phyloP scores from a whole-genome alignment of 805 yeast genomes.

The Starmerella sp. region DNA sequence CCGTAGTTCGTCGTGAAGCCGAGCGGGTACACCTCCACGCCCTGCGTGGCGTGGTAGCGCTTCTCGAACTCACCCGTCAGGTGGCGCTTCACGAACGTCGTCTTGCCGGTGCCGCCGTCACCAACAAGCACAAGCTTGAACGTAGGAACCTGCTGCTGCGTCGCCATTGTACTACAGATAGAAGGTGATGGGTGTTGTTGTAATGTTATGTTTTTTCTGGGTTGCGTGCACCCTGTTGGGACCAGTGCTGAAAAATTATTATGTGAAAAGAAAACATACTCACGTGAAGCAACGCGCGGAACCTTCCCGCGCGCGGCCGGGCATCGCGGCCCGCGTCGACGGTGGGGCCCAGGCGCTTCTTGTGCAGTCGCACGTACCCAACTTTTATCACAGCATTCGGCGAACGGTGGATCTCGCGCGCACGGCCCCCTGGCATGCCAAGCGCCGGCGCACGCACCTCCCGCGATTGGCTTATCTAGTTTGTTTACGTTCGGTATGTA shows the following conservation, averaged over 20 bases:
- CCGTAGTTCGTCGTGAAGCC: conserved; percentile 97
- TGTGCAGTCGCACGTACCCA: too few relatives aligned
- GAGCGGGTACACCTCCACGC: conserved; percentile 98
- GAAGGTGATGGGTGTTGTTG: conserved; percentile 1
- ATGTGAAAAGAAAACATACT: background rate
- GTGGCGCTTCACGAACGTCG: conserved; percentile 99
- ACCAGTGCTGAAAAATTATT: conserved; percentile 1
- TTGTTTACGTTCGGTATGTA: background rate
- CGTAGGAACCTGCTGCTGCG: conserved; percentile 60
- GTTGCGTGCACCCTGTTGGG: conserved; percentile 1
- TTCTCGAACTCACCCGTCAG: conserved; percentile 97
- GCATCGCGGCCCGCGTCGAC: background rate
- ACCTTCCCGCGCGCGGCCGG: background rate
- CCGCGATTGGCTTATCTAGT: background rate
- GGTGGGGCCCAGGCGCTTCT: background rate
- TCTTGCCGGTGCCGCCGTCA: conserved; percentile 99
- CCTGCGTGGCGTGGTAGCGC: conserved; percentile 96
- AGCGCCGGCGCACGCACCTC: too few relatives aligned
- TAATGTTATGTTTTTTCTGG: conserved; percentile 4
- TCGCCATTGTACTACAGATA: conserved; percentile 25
- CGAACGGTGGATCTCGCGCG: too few relatives aligned
- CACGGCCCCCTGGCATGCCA: too few relatives aligned
- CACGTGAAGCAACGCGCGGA: conserved; percentile 5
- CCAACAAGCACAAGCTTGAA: conserved; percentile 98
- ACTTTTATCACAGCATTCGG: too few relatives aligned